Evolutionary conservation across 2,329 filamentous ascomycete genomes (phyloP), one percentile per base, ranked within the genome.

Genomic region (Hypoxylon sp.): DNA sequence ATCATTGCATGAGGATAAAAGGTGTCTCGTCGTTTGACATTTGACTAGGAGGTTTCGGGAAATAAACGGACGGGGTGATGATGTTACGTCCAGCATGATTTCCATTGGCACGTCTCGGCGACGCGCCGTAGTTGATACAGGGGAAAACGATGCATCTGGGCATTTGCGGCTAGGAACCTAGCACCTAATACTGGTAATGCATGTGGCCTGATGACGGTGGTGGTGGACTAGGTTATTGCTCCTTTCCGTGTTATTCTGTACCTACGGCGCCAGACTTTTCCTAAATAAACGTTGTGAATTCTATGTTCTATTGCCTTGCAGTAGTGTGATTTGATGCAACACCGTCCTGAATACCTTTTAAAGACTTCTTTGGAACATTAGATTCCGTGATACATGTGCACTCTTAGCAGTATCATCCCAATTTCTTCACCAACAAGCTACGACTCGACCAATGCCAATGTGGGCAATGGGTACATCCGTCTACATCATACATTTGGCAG

Each of bases 111-210:
- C 67, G 69, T 63, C 59, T 65, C 61, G 58, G 45, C 61, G 46
- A 54, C 58, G 56, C 68, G 65, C 50, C 55, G 64, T 61, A 63
- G 69, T 61, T 30, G 51, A 59, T 51, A 51, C 33, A 53, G 67
- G 64, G 66, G 67, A 61, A 71, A 75, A 74, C 67, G 73, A 72
- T 71, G 72, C 74, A 77, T 76, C 67, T 70, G 73, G 72, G 70
- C 70, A 74, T 71, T 69, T 71, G 70, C 68, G 71, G 73, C 72
- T 71, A 71, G 71, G 71, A 70, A 72, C 72, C 62, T 70, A 70
- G 72, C 73, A 74, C 72, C 72, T 74, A 74, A 75, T 76, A 54
- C 65, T 57, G 70, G 70, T 66, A 72, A 70, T 73, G 71, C 71
- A 68, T 65, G 61, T 66, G 64, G 65, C 63, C 70, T 68, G 70